Evolutionary conservation across 1,284 basidiomycete genomes (phyloP).

Genomic region (Fistulina hepatica): DNA sequence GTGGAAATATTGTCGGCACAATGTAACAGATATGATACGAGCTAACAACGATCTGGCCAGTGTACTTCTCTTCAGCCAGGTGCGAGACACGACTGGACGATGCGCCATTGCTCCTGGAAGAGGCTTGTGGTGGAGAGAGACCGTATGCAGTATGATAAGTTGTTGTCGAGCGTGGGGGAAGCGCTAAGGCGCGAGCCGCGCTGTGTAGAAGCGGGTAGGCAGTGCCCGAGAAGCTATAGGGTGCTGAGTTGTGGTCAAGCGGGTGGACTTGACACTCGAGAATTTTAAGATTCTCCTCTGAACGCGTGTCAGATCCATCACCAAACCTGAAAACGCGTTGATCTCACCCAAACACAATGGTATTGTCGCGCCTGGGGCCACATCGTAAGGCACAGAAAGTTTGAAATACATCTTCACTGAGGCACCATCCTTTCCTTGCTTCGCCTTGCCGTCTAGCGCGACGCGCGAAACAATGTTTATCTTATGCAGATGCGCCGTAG

Average conservation of each 20-base stretch:
- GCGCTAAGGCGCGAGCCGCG: constrained; percentile 55
- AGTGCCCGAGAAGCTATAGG: constrained; percentile 61
- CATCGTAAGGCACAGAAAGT: constrained; percentile 59
- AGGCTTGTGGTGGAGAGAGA: constrained; percentile 24
- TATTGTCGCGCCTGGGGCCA: constrained; percentile 53
- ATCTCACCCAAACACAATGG: constrained; percentile 61
- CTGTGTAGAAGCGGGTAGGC: constrained; percentile 53
- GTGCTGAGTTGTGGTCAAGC: constrained; percentile 52
- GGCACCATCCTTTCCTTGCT: constrained; percentile 50
- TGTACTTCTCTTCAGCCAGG: constrained; percentile 60
- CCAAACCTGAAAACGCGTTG: not conserved
- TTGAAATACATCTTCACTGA: constrained; percentile 66
- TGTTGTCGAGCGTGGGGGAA: constrained; percentile 48
- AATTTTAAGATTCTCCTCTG: constrained; percentile 71
- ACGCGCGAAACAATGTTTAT: constrained; percentile 62
- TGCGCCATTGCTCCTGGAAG: constrained; percentile 23
- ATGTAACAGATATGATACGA: constrained; percentile 68
- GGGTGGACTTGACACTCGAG: constrained; percentile 63
- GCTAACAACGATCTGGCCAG: constrained; percentile 64
- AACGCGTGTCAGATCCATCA: constrained; percentile 1
- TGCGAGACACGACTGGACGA: constrained; percentile 35
- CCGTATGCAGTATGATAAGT: constrained; percentile 48
- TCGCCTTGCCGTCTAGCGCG: constrained; percentile 62
- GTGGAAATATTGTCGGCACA: constrained; percentile 60
- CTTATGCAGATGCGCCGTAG: constrained; percentile 36